Evolutionary conservation across 2,329 filamentous ascomycete species (phyloP).

Genomic region (Corinectria fuckeliana): DNA sequence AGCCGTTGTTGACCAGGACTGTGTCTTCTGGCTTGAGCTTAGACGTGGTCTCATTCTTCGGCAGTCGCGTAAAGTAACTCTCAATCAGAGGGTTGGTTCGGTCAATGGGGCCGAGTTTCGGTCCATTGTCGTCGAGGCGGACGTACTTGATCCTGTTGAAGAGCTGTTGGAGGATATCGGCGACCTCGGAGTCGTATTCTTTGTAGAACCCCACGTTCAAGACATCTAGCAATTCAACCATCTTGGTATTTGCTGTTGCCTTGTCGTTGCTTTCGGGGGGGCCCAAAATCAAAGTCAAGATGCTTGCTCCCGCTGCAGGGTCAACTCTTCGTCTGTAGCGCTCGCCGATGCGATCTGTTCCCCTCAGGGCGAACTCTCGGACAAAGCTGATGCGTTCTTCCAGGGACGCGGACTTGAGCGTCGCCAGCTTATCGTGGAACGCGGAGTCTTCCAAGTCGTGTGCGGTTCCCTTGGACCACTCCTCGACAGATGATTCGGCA

Average conservation of each 20-base stretch:
- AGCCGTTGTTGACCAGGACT: constrained; percentile 92
- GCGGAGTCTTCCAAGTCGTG: constrained; percentile 56
- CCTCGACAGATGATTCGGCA: constrained; percentile 69
- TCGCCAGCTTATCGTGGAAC: constrained; percentile 49
- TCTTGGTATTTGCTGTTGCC: constrained; percentile 58
- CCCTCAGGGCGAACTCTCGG: constrained; percentile 71
- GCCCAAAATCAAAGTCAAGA: constrained; percentile 56
- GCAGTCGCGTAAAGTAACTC: constrained; percentile 91
- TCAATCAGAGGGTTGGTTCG: constrained; percentile 84
- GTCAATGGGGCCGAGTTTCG: constrained; percentile 81
- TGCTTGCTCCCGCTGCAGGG: constrained; percentile 70
- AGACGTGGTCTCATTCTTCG: constrained; percentile 76
- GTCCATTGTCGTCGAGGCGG: constrained; percentile 89
- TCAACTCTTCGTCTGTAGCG: constrained; percentile 77
- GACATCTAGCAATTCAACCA: constrained; percentile 75
- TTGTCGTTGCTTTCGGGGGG: constrained; percentile 66
- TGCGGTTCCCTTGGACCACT: constrained; percentile 71
- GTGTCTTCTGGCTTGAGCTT: constrained; percentile 79
- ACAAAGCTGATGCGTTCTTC: constrained; percentile 67
- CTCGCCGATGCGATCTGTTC: constrained; percentile 77
- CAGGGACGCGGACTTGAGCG: constrained; percentile 53
- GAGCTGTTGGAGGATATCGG: constrained; percentile 86
- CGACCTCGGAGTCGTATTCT: constrained; percentile 86
- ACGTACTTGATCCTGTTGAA: constrained; percentile 96
- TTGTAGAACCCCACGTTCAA: constrained; percentile 88